Evolutionary conservation across 2,329 filamentous ascomycete species (phyloP).

Genomic region (Xenoacremonium recifei): DNA sequence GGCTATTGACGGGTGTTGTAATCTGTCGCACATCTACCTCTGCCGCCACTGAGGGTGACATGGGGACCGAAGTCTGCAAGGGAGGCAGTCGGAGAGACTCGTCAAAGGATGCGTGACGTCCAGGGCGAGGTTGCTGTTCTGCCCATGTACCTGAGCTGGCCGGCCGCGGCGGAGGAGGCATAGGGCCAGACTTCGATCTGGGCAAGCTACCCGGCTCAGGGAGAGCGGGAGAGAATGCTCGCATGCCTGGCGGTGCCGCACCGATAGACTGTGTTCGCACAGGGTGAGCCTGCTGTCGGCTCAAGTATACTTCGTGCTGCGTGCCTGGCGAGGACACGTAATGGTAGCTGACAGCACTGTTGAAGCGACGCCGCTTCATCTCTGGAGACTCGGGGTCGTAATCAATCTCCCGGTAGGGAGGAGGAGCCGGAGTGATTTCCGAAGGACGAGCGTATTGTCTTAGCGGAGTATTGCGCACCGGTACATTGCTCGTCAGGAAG

Average conservation of each 20-base stretch:
- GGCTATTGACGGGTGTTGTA: constrained; percentile 25
- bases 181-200: constrained; percentile 38
- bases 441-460: too few relatives aligned
- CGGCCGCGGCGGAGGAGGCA: constrained; percentile 56
- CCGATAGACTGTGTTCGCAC: constrained; percentile 21
- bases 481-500: constrained; percentile 22
- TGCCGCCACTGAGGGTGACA: constrained; percentile 26
- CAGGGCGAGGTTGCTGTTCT: constrained; percentile 28
- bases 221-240: constrained; percentile 24
- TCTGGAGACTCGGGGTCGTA: constrained; percentile 47
- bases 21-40: constrained; percentile 26
- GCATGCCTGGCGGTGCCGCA: constrained; percentile 12
- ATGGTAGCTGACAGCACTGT: constrained; percentile 38
- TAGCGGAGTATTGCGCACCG: too few relatives aligned
- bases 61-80: constrained; percentile 44
- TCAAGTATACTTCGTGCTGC: constrained; percentile 10
- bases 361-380: constrained; percentile 62
- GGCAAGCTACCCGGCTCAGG: constrained; percentile 30
- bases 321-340: constrained; percentile 16
- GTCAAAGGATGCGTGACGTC: constrained; percentile 49
- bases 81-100: constrained; percentile 55
- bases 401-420: constrained; percentile 27
- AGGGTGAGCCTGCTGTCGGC: constrained; percentile 9
- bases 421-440: constrained; percentile 20
- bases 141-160: constrained; percentile 27